Conservation (phyloP, 345 rosid species). For the Raphanus raphanistrum region DNA sequence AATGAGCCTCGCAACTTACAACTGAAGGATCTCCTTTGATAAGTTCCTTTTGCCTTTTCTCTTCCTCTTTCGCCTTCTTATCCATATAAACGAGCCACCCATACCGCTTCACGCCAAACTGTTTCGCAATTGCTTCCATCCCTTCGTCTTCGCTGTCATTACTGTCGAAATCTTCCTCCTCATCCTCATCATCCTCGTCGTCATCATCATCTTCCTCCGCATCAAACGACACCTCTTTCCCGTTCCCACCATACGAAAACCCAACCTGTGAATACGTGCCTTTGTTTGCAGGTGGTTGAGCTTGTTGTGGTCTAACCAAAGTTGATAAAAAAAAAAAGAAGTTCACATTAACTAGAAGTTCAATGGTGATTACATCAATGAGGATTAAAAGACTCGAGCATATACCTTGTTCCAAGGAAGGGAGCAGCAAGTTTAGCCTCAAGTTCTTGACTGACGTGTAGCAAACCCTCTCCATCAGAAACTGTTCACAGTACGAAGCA, state of each 20-base stretch:
- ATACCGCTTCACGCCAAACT: slow-evolving; percentile 87
- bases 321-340: slow-evolving; percentile 6
- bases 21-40: slow-evolving; percentile 97
- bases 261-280: slow-evolving; percentile 94
- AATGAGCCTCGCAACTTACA: slow-evolving; percentile 53
- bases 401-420: slow-evolving; percentile 59
- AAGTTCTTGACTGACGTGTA: slow-evolving; percentile 76
- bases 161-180: slow-evolving; percentile 87
- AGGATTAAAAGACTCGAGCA: background rate
- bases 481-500: slow-evolving; percentile 54
- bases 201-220: slow-evolving; percentile 64
- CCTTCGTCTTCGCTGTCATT: slow-evolving; percentile 94
- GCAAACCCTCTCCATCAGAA: slow-evolving; percentile 84
- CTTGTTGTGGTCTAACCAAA: slow-evolving; percentile 52
- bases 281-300: slow-evolving; percentile 64
- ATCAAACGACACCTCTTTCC: slow-evolving; percentile 55
- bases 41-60: slow-evolving; percentile 86
- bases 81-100: slow-evolving; percentile 99
- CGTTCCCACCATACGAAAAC: slow-evolving; percentile 78
- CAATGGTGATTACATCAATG: background rate
- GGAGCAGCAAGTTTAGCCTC: slow-evolving; percentile 72
- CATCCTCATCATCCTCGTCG: slow-evolving; percentile 70
- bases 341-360: background rate
- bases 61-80: slow-evolving; percentile 92
- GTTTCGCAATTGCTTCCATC: slow-evolving; percentile 88